Percentiles rank a stretch among this genome's conserved stretches.
phyloP scores from a whole-genome alignment of 2,329 filamentous ascomycete species.

The Atkinsonella hypoxylon region DNA sequence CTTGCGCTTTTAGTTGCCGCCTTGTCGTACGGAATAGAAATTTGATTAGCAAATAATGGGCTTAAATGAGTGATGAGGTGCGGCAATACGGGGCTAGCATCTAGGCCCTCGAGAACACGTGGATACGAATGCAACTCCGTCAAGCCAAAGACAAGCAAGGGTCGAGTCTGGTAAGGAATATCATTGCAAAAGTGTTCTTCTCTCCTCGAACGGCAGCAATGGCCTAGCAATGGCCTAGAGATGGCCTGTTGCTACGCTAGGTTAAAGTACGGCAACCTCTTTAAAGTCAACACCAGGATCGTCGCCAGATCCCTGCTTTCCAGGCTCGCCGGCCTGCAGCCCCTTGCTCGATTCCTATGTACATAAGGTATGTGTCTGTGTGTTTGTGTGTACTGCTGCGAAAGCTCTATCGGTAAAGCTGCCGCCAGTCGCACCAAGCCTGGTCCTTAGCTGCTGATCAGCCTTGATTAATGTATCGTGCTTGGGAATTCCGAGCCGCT shows the following conservation, averaged over 20 bases:
- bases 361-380: too few species aligned
- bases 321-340: conserved; percentile 23
- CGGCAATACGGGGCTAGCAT: not conserved
- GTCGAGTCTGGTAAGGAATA: not conserved
- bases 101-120: not conserved
- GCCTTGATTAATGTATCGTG: conserved; percentile 15
- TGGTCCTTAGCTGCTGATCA: conserved; percentile 30
- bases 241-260: too few species aligned
- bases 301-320: conserved; percentile 8
- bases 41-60: not conserved
- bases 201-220: too few species aligned
- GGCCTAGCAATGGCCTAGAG: too few species aligned
- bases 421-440: conserved; percentile 38
- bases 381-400: not conserved
- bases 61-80: not conserved
- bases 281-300: conserved; percentile 1
- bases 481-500: conserved; percentile 14
- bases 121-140: not conserved
- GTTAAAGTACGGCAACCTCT: too few species aligned
- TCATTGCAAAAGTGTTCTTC: too few species aligned
- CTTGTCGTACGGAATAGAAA: not conserved
- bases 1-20: too few species aligned
- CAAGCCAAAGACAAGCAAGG: not conserved
- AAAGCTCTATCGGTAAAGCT: conserved; percentile 21
- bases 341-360: conserved; percentile 14